Percentiles rank a stretch among this genome's conserved stretches.
Conservation (phyloP, 495 filamentous ascomycete genomes). For the Chlorociboria aeruginascens region DNA sequence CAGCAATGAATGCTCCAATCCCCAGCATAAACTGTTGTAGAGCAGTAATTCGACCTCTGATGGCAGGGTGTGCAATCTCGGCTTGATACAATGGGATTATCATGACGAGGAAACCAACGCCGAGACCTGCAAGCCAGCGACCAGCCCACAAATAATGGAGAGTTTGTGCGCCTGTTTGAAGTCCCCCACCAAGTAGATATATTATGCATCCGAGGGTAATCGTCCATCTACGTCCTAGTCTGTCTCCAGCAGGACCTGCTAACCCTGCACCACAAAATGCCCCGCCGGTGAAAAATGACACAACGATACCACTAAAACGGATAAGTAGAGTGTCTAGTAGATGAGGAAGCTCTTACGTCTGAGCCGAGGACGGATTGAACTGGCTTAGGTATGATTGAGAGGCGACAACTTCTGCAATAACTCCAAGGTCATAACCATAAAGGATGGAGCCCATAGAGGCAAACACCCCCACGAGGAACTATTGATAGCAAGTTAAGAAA, state of each 20-base stretch:
- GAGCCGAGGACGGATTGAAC: slow-evolving; percentile 31
- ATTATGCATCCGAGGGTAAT: slow-evolving; percentile 26
- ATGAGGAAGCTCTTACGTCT: slow-evolving; percentile 34
- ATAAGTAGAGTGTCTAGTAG: not conserved
- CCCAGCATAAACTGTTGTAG: slow-evolving; percentile 52
- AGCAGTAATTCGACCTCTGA: slow-evolving; percentile 38
- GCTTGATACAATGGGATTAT: slow-evolving; percentile 33
- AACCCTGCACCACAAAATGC: slow-evolving; percentile 42
- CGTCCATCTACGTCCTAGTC: slow-evolving; percentile 25
- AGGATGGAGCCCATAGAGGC: slow-evolving; percentile 50
- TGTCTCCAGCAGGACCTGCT: slow-evolving; percentile 29
- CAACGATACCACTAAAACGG: slow-evolving; percentile 43
- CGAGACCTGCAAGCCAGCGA: slow-evolving; percentile 39
- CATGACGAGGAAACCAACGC: slow-evolving; percentile 43
- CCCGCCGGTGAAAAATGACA: slow-evolving; percentile 58
- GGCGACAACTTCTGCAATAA: slow-evolving; percentile 43
- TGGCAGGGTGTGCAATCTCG: slow-evolving; percentile 43
- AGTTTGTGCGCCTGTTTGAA: slow-evolving; percentile 29
- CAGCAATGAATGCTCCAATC: slow-evolving; percentile 36
- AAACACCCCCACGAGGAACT: slow-evolving; percentile 52
- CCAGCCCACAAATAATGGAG: slow-evolving; percentile 26
- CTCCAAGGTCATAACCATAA: slow-evolving; percentile 32
- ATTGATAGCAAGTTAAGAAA: not conserved
- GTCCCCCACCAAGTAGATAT: slow-evolving; percentile 26
- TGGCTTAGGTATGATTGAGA: slow-evolving; percentile 3